A percentile compares a stretch with the other conserved stretches of the same genome.
phyloP scores from a whole-genome alignment of 2,329 filamentous ascomycete genomes.

The Xylariaceae sp. region DNA sequence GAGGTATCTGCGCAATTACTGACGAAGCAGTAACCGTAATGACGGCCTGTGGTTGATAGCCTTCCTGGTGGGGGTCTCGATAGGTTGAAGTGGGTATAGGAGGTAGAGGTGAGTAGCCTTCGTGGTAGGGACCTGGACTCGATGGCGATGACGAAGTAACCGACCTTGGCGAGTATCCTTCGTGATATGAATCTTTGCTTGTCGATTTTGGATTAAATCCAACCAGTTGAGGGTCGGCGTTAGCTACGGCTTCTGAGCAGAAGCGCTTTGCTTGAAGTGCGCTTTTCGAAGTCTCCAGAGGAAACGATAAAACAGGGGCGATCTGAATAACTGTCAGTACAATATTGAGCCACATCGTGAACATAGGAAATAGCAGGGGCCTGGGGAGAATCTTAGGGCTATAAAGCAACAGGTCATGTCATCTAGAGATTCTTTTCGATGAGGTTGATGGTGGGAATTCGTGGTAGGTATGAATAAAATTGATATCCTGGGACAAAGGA shows the following conservation, averaged over 20 bases:
- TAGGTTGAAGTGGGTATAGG: no score
- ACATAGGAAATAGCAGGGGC: neutral
- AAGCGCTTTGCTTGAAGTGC: neutral
- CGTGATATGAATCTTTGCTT: no score
- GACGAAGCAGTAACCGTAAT: constrained; percentile 25
- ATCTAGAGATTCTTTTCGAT: neutral
- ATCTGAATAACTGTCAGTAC: constrained; percentile 26
- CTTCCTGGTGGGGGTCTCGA: constrained; percentile 6
- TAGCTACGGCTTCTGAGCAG: neutral
- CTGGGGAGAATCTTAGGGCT: neutral
- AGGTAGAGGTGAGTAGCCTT: no score
- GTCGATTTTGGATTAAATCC: neutral
- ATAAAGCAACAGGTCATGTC: no score
- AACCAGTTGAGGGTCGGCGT: neutral
- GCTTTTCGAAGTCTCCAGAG: constrained; percentile 7
- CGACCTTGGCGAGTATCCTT: neutral
- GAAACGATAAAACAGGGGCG: constrained; percentile 14
- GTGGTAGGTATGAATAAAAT: no score
- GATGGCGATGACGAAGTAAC: neutral
- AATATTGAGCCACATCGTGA: constrained; percentile 20
- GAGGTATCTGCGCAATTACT: constrained; percentile 31
- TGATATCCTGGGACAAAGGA: no score
- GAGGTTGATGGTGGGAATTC: no score
- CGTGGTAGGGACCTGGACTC: constrained; percentile 3
- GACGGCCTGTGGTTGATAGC: constrained; percentile 8